These are phyloP conservation scores for Lactarius psammicola DNA, from an alignment of 768 basidiomycete genomes.

Conservation along the genomic window DNA sequence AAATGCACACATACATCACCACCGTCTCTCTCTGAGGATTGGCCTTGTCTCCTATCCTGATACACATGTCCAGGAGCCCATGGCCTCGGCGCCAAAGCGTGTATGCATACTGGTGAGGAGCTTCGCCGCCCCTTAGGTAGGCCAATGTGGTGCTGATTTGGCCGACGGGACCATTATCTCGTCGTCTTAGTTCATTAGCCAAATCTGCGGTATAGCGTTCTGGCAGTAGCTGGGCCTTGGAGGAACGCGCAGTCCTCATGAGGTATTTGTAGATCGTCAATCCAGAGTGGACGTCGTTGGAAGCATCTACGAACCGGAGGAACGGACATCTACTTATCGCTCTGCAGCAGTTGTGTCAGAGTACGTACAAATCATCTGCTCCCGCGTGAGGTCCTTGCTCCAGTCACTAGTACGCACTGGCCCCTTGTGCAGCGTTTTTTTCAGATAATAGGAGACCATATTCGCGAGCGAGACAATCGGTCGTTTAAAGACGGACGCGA, in stretches of 20 bases:
- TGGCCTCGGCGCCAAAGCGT: constrained; percentile 42
- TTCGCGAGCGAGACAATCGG: constrained; percentile 44
- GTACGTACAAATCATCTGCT: constrained; percentile 42
- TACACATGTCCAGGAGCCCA: constrained; percentile 42
- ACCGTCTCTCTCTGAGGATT: constrained; percentile 47
- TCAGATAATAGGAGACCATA: constrained; percentile 45
- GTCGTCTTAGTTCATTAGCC: constrained; percentile 14
- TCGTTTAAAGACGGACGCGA: constrained; percentile 37
- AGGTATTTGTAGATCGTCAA: constrained; percentile 45
- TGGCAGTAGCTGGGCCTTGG: constrained; percentile 27
- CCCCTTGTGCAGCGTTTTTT: constrained; percentile 43
- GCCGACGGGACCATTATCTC: not conserved
- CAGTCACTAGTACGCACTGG: constrained; percentile 49
- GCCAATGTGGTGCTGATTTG: not conserved
- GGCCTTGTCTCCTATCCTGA: constrained; percentile 36
- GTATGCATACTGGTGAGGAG: constrained; percentile 43
- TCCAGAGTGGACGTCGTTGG: constrained; percentile 51
- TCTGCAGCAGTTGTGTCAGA: not conserved
- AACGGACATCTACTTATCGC: not conserved
- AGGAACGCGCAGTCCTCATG: constrained; percentile 35
- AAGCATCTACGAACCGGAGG: constrained; percentile 41
- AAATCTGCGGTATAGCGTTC: constrained; percentile 35
- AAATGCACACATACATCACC: constrained; percentile 42
- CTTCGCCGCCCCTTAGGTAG: not conserved
- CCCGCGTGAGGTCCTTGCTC: constrained; percentile 40